These are phyloP conservation scores for Plasmopara muralis DNA, from an alignment of 352 stramenopile species.

Conservation along the genomic window DNA sequence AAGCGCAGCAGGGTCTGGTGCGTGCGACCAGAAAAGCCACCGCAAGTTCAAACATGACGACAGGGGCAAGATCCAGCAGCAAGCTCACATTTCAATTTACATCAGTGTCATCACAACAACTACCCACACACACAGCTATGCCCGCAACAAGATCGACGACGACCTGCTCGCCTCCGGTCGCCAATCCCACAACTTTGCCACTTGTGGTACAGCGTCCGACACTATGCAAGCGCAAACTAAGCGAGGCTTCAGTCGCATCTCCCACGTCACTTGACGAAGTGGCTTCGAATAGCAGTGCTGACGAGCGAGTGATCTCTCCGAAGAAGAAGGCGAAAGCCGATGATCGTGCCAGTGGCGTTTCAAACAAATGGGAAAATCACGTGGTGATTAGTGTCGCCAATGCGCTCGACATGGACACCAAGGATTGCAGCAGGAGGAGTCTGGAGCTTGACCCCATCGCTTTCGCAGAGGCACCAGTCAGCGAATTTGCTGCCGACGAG, in stretches of 20 bases:
- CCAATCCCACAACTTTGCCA: constrained; percentile 16
- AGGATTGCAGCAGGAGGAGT: constrained; percentile 1
- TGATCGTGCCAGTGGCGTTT: constrained; percentile 7
- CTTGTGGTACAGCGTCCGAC: constrained; percentile 36
- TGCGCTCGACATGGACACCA: constrained; percentile 14
- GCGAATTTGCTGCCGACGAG: constrained; percentile 27
- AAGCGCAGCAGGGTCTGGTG: constrained; percentile 24
- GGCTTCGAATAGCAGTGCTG: constrained; percentile 1
- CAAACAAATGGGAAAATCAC: constrained; percentile 31
- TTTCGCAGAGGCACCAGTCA: constrained; percentile 18
- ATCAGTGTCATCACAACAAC: constrained; percentile 1
- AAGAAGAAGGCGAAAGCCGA: constrained; percentile 42
- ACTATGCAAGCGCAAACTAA: constrained; percentile 49
- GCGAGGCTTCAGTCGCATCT: constrained; percentile 8
- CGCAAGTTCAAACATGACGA: constrained; percentile 8
- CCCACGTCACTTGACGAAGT: constrained; percentile 42
- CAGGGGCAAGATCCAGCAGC: constrained; percentile 4
- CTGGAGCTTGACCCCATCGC: constrained; percentile 18
- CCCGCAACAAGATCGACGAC: constrained; percentile 4
- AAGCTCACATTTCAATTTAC: constrained; percentile 28
- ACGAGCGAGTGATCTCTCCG: constrained; percentile 33
- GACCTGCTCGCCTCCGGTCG: constrained; percentile 9
- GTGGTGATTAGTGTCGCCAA: constrained; percentile 22
- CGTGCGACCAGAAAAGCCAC: constrained; percentile 25
- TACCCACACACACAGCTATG: constrained; percentile 4